Base-by-base conservation (phyloP, 2,329 filamentous ascomycete species). In the Colletotrichum tabaci region DNA sequence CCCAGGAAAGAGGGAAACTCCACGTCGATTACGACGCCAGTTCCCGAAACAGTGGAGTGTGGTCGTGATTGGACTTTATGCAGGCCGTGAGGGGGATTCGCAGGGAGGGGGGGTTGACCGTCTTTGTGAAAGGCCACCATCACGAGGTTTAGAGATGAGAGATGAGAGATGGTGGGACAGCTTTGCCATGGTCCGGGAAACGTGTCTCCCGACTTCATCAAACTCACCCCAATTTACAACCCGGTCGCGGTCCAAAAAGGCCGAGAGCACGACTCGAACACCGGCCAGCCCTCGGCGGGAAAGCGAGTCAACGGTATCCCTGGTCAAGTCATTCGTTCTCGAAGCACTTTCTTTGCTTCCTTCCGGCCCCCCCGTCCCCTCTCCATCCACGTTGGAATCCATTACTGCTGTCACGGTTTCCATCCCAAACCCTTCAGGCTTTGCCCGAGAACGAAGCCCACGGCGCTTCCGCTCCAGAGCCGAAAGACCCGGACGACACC, bases 191-290 rank as follows among this genome's bases (percentile, higher is more conserved):
- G 26, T 30, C 26, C 26, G 26, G 26, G 26, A 30, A 30, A 30
- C 26, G 26, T 6, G 26, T 6, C 26, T 30, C 26, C 26, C 26
- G 26, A 30, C 26, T 40, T 56, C 18, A 38, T 56, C 30, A 38
- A 56, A 56, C 12, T 35, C 30, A 9, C 35, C 35, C 53, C 53
- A 42, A 56, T 35, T 42, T 56, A 56, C 35, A 56, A 23, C 53
- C 53, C 4, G 53, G 53, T 13, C 35, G 35, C 7, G 30, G 35
- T 13, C 21, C 35, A 42, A 5, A 53, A 56, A 56, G 49, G 16
- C n/a, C 53, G 44, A 38, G 49, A 21, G 46, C 66, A 69, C 66
- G 66, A 69, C 66, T 69, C 66, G 61, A 46, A 15, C 47, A 30
- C 35, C 15, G 44, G 50, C 13, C 8, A 12, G n/a, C 23, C 30